A percentile compares a stretch with the other conserved stretches of the same genome.
Conservation (phyloP, 768 basidiomycete genomes). For the Gymnopilus dilepis region DNA sequence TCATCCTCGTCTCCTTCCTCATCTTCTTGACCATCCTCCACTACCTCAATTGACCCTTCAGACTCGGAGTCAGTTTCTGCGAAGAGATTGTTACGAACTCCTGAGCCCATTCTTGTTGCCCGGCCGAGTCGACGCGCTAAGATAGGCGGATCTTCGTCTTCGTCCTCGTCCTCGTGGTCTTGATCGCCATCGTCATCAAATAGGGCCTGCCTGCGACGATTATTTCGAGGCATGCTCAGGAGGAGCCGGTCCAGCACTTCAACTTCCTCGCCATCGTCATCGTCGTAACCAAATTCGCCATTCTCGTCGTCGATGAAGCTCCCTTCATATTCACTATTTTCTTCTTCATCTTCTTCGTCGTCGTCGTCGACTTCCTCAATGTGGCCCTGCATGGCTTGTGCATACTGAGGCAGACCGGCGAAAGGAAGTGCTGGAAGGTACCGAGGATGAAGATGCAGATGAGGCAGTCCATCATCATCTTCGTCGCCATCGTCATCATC, state of each 20-base stretch:
- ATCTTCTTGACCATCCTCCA: not conserved
- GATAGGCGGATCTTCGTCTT: not conserved
- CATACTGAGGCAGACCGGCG: not conserved
- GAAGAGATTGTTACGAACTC: not conserved
- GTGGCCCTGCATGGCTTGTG: not conserved
- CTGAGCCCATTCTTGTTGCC: not conserved
- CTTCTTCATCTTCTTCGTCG: conserved; percentile 23
- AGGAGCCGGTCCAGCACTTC: conserved; percentile 2
- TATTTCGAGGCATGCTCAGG: not conserved
- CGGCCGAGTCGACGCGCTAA: conserved; percentile 1
- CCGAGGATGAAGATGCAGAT: not conserved
- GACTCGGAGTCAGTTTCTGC: not conserved
- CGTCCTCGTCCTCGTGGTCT: not conserved
- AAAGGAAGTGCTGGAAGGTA: not conserved
- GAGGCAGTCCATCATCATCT: conserved; percentile 8
- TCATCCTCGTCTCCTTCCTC: not conserved
- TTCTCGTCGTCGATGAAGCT: conserved; percentile 24
- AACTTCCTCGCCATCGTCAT: conserved; percentile 8
- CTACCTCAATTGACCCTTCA: not conserved
- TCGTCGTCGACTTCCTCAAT: conserved; percentile 21
- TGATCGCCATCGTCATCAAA: not conserved
- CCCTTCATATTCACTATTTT: conserved; percentile 17
- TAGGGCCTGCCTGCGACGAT: not conserved
- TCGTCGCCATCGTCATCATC: conserved; percentile 8
- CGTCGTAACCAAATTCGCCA: conserved; percentile 21